Evolutionary conservation across 208 protist genomes (phyloP).

Genomic region (Trichomonas vaginalis): DNA sequence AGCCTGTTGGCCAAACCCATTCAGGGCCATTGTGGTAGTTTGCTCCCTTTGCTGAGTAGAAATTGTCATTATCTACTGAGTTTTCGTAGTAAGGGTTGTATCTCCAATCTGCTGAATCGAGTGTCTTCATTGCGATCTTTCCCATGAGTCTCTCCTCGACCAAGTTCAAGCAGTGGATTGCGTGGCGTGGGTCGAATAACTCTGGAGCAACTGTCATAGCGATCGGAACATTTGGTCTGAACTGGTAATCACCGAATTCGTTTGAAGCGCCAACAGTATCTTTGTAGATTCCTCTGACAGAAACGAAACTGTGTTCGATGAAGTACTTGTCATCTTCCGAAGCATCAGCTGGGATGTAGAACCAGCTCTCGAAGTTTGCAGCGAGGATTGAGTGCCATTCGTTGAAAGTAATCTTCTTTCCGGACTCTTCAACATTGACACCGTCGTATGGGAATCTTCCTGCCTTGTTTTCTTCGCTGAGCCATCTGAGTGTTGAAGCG

Average conservation of each 20-base stretch:
- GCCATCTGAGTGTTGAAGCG: neutral
- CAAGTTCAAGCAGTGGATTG: neutral
- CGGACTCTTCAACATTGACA: neutral
- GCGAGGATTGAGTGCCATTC: neutral
- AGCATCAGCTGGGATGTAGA: neutral
- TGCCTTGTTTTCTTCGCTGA: neutral
- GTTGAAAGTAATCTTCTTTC: neutral
- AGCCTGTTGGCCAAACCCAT: neutral
- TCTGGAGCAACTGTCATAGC: slow-evolving; percentile 14
- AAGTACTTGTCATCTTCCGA: neutral
- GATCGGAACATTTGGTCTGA: neutral
- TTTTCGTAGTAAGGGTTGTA: neutral
- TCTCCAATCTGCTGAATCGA: neutral
- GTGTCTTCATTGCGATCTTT: slow-evolving; percentile 2
- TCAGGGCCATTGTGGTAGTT: slow-evolving; percentile 16
- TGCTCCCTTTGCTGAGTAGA: neutral
- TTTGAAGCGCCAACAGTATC: neutral
- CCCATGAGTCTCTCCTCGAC: neutral
- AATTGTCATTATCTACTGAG: neutral
- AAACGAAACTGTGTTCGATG: neutral
- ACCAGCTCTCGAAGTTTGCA: neutral
- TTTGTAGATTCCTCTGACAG: neutral
- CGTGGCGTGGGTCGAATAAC: neutral
- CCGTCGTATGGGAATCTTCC: neutral
- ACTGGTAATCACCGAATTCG: neutral